Evolutionary conservation across 768 basidiomycete genomes (phyloP), one percentile per base, ranked within the genome.

Genomic region (Mycena haematopus): DNA sequence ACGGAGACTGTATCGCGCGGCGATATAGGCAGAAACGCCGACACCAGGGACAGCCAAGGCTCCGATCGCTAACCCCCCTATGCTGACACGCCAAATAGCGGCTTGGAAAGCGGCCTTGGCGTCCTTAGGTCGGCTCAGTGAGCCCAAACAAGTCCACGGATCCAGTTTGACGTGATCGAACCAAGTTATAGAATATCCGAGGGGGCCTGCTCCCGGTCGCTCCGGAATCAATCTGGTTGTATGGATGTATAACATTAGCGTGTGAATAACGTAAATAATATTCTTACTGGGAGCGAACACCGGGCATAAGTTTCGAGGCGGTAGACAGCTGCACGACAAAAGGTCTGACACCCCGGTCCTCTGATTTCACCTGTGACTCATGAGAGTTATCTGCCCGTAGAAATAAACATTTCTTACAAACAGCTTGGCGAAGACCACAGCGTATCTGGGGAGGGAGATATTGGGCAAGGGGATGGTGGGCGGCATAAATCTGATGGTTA

Each of bases 341-440:
- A 4, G 52, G 36, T 6, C 52, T 6, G 13, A 53, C 36, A 13
- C 52, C 52, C 3, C 25, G 45, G 33, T 57, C 31, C 21, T 47
- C 29, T 4, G 45, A 45, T 24, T 22, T 33, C 19, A 24, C 44
- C 56, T 57, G 6, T 2, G n/a, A 25, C 6, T 9, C 29, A 31
- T 31, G 9, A 31, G 29, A 31, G 14, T 22, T 11, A 6, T 49
- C 13, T 14, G 21, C 45, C 5, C 6, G 24, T 1, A 13, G 22
- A 22, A 46, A 9, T n/a, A n/a, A n/a, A 10, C 17, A 47, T 56
- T 3, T 14, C 45, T 35, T 24, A 56, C 55, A 19, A 36, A 36
- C 7, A 57, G 56, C 47, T 38, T 57, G n/a, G 56, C 56, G 10
- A 57, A 57, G 22, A 57, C 56, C 1, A 57, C 45, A 1, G 45